These are phyloP conservation scores for Mortierella claussenii DNA, from an alignment of 192 early-diverging fungal genomes.

Conservation along the genomic window DNA sequence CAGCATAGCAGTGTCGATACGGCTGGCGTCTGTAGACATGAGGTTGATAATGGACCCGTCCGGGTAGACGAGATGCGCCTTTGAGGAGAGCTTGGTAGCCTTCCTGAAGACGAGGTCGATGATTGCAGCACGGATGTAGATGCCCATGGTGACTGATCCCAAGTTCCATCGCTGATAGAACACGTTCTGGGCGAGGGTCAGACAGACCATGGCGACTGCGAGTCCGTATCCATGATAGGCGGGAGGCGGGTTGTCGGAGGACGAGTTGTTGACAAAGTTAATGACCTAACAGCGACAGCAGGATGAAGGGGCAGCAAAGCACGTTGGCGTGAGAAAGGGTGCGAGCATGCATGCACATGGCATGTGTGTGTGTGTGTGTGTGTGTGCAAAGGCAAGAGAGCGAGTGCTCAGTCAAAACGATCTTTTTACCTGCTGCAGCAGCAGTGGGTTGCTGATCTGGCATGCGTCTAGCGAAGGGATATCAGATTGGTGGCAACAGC, in stretches of 20 bases:
- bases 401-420: neutral
- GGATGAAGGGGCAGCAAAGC: no score
- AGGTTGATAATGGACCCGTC: conserved; percentile 58
- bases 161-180: conserved; percentile 49
- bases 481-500: no score
- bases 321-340: no score
- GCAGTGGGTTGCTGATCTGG: conserved; percentile 32
- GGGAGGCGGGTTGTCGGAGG: conserved; percentile 14
- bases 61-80: conserved; percentile 32
- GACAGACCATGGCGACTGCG: conserved; percentile 17
- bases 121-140: conserved; percentile 37
- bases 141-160: conserved; percentile 46
- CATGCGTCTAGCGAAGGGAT: conserved; percentile 15
- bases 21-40: conserved; percentile 57
- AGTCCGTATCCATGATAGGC: conserved; percentile 42
- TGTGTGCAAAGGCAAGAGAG: no score
- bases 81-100: conserved; percentile 33
- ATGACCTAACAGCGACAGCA: no score
- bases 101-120: conserved; percentile 51
- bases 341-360: no score
- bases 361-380: no score
- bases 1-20: conserved; percentile 41
- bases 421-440: conserved; percentile 27
- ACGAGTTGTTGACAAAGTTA: conserved; percentile 20
- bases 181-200: conserved; percentile 21